Conservation (phyloP, 1,139 yeast genomes). For the Fermentozyma sake region DNA sequence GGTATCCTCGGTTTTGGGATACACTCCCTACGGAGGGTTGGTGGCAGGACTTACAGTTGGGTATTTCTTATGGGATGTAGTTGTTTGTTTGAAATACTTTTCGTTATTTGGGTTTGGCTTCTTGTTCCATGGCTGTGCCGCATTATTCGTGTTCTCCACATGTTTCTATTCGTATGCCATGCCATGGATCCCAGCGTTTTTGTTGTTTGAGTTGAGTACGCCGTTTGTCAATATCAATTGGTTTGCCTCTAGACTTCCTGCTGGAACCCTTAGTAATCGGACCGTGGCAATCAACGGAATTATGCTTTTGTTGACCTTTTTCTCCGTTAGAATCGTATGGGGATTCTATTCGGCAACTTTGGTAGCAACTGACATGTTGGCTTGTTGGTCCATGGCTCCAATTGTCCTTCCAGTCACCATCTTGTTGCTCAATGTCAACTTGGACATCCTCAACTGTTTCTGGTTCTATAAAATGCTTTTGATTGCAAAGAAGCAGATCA, state of each 20-base stretch:
- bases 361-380: constrained; percentile 52
- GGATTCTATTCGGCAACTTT: constrained; percentile 71
- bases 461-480: constrained; percentile 84
- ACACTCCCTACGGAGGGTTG: constrained; percentile 70
- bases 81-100: constrained; percentile 58
- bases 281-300: constrained; percentile 66
- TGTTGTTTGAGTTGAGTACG: constrained; percentile 85
- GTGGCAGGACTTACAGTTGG: constrained; percentile 72
- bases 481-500: constrained; percentile 54
- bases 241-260: constrained; percentile 77
- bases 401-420: constrained; percentile 40
- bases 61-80: constrained; percentile 89
- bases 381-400: constrained; percentile 26
- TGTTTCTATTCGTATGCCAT: constrained; percentile 46
- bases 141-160: constrained; percentile 67
- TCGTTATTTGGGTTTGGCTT: constrained; percentile 77
- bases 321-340: constrained; percentile 76
- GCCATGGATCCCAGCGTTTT: constrained; percentile 81
- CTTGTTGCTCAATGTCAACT: constrained; percentile 55
- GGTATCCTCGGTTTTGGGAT: constrained; percentile 48
- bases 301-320: constrained; percentile 63
- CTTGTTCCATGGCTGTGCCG: constrained; percentile 79
- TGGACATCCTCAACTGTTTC: constrained; percentile 65
- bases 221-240: constrained; percentile 92
- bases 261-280: constrained; percentile 47